A percentile compares a stretch with the other conserved stretches of the same genome.
These are phyloP conservation scores for Monosporascus sp. DNA, from an alignment of 2,329 filamentous ascomycete species.

Conservation along the genomic window DNA sequence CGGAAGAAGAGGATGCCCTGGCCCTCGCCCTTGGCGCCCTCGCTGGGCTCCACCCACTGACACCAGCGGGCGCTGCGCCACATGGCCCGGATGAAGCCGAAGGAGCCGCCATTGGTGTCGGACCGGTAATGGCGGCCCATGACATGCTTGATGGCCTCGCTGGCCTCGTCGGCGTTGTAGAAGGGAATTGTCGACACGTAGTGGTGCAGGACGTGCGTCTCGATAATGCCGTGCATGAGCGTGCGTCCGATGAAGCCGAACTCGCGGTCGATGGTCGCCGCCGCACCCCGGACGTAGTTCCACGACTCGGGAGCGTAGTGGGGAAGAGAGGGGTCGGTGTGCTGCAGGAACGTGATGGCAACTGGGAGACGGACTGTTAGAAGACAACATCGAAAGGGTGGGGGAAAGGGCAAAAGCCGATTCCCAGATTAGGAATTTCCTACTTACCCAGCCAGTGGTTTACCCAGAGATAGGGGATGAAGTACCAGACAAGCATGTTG, in stretches of 20 bases:
- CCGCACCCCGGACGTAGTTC: conserved; percentile 91
- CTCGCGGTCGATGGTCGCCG: conserved; percentile 93
- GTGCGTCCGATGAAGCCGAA: conserved; percentile 92
- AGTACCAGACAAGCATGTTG: conserved; percentile 93
- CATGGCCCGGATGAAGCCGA: conserved; percentile 80
- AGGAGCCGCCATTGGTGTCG: conserved; percentile 67
- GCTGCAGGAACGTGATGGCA: conserved; percentile 94
- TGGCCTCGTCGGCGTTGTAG: conserved; percentile 92
- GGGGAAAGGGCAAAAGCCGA: too few relatives aligned
- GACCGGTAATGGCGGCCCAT: conserved; percentile 95
- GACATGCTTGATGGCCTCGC: conserved; percentile 86
- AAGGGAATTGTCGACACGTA: conserved; percentile 95
- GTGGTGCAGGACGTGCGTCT: conserved; percentile 97
- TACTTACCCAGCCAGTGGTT: conserved; percentile 96
- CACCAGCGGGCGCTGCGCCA: conserved; percentile 80
- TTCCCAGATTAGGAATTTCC: too few relatives aligned
- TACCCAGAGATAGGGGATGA: conserved; percentile 92
- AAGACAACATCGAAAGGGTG: conserved; percentile 41
- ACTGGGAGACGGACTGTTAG: conserved; percentile 50
- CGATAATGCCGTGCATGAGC: conserved; percentile 83
- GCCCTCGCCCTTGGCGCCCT: conserved; percentile 71
- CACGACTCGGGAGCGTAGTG: conserved; percentile 84
- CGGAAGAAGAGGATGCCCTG: conserved; percentile 91
- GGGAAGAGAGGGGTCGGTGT: conserved; percentile 89
- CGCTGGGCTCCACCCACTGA: conserved; percentile 95